Evolutionary conservation across 2,329 filamentous ascomycete species (phyloP).

Genomic region (Kalaharituber pfeilii): DNA sequence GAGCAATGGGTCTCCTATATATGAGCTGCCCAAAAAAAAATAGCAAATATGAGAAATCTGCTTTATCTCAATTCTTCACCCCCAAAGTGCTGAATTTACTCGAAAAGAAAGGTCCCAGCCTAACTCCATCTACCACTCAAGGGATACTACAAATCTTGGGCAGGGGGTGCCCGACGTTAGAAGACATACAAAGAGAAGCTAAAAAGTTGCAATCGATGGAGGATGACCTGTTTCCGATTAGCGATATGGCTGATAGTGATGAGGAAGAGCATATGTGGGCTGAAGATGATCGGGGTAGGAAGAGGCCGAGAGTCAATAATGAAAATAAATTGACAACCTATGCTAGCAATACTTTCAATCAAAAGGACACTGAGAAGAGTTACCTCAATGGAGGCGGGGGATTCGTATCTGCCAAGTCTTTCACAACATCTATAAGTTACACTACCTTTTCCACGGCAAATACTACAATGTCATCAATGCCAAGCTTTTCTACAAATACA

Average conservation of each 20-base stretch:
- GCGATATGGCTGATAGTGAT: background rate
- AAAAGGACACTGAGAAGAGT: too few species aligned
- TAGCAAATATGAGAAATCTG: constrained; percentile 20
- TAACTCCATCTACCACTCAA: constrained; percentile 19
- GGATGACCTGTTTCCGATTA: constrained; percentile 4
- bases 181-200: constrained; percentile 12
- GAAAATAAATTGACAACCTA: background rate
- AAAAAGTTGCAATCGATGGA: constrained; percentile 12
- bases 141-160: constrained; percentile 21
- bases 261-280: background rate
- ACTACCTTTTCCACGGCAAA: background rate
- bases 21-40: constrained; percentile 59
- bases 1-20: constrained; percentile 72
- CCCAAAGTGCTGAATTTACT: constrained; percentile 24
- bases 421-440: constrained; percentile 7
- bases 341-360: too few species aligned
- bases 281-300: background rate
- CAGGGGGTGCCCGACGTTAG: constrained; percentile 15
- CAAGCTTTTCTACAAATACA: constrained; percentile 8
- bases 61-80: constrained; percentile 20
- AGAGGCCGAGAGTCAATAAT: background rate
- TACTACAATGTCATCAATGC: constrained; percentile 3
- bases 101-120: constrained; percentile 25
- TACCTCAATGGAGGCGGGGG: background rate
- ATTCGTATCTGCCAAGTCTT: background rate